phyloP scores from a whole-genome alignment of 2,329 filamentous ascomycete genomes.

The Didymella glomerata region DNA sequence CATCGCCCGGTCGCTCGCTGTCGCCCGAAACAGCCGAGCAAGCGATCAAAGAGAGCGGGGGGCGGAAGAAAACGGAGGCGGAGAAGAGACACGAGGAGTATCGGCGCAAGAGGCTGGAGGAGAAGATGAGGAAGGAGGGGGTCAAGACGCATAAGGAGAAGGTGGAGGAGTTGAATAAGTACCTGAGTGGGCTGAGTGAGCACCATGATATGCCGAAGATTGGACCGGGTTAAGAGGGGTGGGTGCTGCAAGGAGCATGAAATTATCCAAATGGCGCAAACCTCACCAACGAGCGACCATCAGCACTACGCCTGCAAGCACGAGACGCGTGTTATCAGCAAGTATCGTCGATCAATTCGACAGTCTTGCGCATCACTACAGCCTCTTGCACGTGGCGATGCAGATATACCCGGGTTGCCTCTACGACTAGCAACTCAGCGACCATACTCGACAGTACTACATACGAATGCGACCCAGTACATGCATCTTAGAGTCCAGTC shows the following conservation, averaged over 20 bases:
- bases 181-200: conserved; percentile 89
- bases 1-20: conserved; percentile 41
- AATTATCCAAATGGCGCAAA: no score
- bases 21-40: conserved; percentile 46
- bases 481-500: no score
- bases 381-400: no score
- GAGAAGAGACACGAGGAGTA: conserved; percentile 83
- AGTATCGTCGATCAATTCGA: no score
- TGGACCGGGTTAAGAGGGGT: conserved; percentile 61
- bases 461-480: no score
- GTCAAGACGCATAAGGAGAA: conserved; percentile 97
- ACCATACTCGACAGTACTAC: no score
- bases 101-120: conserved; percentile 80
- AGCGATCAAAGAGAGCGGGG: conserved; percentile 38
- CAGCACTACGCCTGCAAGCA: no score
- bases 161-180: conserved; percentile 94
- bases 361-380: no score
- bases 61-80: conserved; percentile 77
- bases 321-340: no score
- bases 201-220: conserved; percentile 88
- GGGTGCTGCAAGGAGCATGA: no score
- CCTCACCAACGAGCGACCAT: background rate
- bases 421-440: no score
- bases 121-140: conserved; percentile 82
- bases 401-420: no score